Evolutionary conservation across 2,329 filamentous ascomycete genomes (phyloP), one percentile per base, ranked within the genome.

Genomic region (Exophiala viscosa): DNA sequence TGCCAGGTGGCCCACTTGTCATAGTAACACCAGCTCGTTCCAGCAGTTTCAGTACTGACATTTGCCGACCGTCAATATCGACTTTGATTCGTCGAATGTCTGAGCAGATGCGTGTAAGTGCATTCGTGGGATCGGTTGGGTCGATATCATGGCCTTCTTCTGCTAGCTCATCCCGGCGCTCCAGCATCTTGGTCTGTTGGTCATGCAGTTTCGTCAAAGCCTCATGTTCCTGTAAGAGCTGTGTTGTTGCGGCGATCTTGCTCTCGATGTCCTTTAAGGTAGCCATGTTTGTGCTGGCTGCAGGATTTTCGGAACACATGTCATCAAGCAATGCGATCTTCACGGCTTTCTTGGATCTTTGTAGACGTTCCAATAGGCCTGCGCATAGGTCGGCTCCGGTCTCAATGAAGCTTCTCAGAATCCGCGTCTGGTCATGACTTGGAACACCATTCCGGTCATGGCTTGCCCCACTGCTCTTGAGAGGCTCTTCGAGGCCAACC

Each of bases 211-310:
- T 51, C 11, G 43, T 34, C 33, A 60, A 55, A 11, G 67, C 57
- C 41, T 67, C 69, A 41, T 66, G 66, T 42, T 63, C 55, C 32
- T 66, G 59, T 32, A 65, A 64, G 31, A 60, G 39, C 31, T 56
- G 48, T 18, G 41, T 46, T 15, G 74, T 65, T 5, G 70, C 67
- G 42, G 69, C 64, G 17, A 74, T 70, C 50, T 66, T 70, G 28
- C 60, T 55, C 13, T 65, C 66, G 17, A 73, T 63, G 11, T 49
- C 51, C 47, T 69, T 56, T 17, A 46, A 38, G 23, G 35, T 42
- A 14, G 60, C 52, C 28, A 55, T 57, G 6, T 52, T 23, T 20
- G 60, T 45, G 2, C 41, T 39, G 28, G 63, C 55, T 10, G 53
- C 56, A 32, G 49, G 56, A 5, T 60, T 58, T 14, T 56, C 52